Evolutionary conservation across 2,329 filamentous ascomycete genomes (phyloP).

Genomic region (Aspergillus phoenicis): DNA sequence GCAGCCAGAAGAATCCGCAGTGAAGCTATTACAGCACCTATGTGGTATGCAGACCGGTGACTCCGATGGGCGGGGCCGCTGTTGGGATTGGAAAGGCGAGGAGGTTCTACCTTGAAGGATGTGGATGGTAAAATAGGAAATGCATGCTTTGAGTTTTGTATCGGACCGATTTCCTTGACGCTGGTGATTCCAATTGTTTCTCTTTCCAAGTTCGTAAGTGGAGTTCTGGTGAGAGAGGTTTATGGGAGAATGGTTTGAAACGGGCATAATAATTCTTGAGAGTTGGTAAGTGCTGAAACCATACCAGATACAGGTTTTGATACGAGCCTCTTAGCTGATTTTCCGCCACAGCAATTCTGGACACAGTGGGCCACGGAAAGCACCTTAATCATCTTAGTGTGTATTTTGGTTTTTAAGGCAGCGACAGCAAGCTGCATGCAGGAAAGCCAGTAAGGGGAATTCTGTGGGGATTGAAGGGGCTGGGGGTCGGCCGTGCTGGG

Average conservation of each 20-base stretch:
- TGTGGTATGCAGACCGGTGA: conserved; percentile 39
- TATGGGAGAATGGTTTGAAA: no score
- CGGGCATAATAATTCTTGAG: not conserved
- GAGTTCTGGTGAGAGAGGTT: not conserved
- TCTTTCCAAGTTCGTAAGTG: not conserved
- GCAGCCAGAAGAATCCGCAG: conserved; percentile 65
- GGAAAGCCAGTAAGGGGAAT: not conserved
- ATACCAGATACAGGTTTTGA: not conserved
- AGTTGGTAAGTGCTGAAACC: not conserved
- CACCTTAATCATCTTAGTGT: not conserved
- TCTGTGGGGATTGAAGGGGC: not conserved
- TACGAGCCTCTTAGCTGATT: not conserved
- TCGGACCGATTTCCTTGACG: not conserved
- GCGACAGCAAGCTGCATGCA: no score
- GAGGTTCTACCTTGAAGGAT: conserved; percentile 59
- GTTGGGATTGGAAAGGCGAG: conserved; percentile 70
- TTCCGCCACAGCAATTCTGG: not conserved
- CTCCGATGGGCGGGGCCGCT: conserved; percentile 60
- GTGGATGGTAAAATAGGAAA: not conserved
- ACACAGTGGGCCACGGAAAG: not conserved
- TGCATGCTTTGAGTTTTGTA: not conserved
- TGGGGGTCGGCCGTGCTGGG: not conserved
- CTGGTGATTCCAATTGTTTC: not conserved
- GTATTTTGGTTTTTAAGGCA: not conserved
- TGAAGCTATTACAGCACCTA: conserved; percentile 64